These are phyloP conservation scores for Cylindrotheca fusiformis DNA, from an alignment of 108 stramenopile species.

Conservation along the genomic window DNA sequence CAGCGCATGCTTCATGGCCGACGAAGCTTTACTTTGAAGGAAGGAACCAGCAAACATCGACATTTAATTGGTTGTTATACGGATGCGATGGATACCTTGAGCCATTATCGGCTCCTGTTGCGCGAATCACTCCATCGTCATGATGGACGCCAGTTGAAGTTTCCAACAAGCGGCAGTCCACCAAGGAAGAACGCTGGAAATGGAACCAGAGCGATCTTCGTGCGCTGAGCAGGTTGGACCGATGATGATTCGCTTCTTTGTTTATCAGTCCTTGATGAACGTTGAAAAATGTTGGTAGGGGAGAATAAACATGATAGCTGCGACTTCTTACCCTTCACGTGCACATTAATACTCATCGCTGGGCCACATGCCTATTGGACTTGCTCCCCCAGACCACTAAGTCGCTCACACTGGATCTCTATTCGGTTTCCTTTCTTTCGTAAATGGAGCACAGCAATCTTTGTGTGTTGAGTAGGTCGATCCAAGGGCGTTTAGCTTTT, in stretches of 20 bases:
- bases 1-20: slow-evolving; percentile 79
- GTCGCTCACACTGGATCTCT: too few species aligned
- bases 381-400: too few species aligned
- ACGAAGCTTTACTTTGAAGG: slow-evolving; percentile 39
- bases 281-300: background rate
- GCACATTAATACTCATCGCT: background rate
- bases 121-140: background rate
- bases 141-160: background rate
- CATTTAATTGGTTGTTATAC: slow-evolving; percentile 83
- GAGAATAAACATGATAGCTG: background rate
- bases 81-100: slow-evolving; percentile 71
- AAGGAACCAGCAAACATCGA: slow-evolving; percentile 24
- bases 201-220: background rate
- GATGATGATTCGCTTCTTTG: too few species aligned
- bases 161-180: background rate
- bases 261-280: too few species aligned
- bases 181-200: background rate
- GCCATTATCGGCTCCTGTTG: slow-evolving; percentile 52
- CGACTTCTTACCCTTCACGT: background rate
- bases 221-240: background rate
- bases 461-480: background rate
- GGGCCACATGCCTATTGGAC: too few species aligned
- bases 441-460: background rate
- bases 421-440: too few species aligned
- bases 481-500: too few species aligned